Conservation (phyloP, 768 basidiomycete genomes). For the Rhizopogon vinicolor region DNA sequence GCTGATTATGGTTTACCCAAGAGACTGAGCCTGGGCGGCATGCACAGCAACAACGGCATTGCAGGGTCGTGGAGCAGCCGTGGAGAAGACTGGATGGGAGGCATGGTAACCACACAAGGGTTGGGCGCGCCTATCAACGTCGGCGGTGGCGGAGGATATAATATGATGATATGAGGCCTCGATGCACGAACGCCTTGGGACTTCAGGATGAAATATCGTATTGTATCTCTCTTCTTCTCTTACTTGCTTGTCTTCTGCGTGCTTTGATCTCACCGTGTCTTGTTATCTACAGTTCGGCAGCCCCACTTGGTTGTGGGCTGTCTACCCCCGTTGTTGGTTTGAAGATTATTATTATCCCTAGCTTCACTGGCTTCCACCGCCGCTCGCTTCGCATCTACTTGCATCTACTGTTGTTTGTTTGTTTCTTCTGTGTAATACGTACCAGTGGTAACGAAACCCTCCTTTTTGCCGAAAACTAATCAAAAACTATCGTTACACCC, state of each 20-base stretch:
- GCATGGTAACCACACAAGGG: constrained; percentile 30
- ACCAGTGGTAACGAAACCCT: constrained; percentile 16
- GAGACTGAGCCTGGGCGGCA: constrained; percentile 18
- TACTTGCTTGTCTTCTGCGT: constrained; percentile 8
- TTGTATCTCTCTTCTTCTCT: constrained; percentile 7
- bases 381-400: not conserved
- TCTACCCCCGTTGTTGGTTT: constrained; percentile 1
- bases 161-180: constrained; percentile 31
- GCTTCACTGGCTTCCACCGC: not conserved
- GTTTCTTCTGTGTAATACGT: constrained; percentile 16
- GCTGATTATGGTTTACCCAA: constrained; percentile 20
- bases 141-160: constrained; percentile 34
- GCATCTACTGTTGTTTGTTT: constrained; percentile 5
- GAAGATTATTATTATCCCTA: not conserved
- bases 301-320: not conserved
- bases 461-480: constrained; percentile 10
- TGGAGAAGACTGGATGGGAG: constrained; percentile 26
- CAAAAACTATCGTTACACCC: constrained; percentile 4
- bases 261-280: constrained; percentile 9
- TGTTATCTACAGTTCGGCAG: constrained; percentile 9
- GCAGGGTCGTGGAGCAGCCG: constrained; percentile 21
- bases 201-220: constrained; percentile 4
- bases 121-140: constrained; percentile 34
- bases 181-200: constrained; percentile 9
- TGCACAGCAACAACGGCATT: constrained; percentile 21